Conservation (phyloP, 768 basidiomycete species). For the Naganishia kalamii region DNA sequence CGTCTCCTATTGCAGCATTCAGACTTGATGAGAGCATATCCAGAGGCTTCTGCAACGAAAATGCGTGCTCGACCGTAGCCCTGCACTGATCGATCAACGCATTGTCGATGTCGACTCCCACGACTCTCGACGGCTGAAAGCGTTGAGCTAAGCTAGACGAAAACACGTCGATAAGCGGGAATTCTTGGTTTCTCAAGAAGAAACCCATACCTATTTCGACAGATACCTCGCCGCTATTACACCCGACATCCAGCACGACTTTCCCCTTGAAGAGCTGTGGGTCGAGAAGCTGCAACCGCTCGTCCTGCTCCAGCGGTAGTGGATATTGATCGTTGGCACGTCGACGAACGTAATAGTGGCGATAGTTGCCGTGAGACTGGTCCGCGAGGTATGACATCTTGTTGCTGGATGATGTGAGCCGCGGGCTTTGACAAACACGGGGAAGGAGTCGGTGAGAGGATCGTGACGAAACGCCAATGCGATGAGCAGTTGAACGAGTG, state of each 20-base stretch:
- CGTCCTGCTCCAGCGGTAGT: conserved; percentile 16
- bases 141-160: conserved; percentile 18
- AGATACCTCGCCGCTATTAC: conserved; percentile 24
- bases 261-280: conserved; percentile 4
- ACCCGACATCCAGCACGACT: conserved; percentile 24
- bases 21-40: background rate
- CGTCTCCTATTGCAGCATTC: background rate
- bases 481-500: no score
- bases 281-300: conserved; percentile 14
- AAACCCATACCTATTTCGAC: conserved; percentile 24
- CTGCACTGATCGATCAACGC: conserved; percentile 53
- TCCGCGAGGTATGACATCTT: conserved; percentile 19
- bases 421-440: no score
- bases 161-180: background rate
- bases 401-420: background rate
- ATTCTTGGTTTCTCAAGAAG: background rate
- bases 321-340: conserved; percentile 17
- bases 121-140: conserved; percentile 9
- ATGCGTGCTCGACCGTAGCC: conserved; percentile 18
- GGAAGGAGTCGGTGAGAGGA: no score
- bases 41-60: conserved; percentile 16
- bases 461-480: no score
- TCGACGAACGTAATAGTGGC: conserved; percentile 22
- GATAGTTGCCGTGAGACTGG: conserved; percentile 25
- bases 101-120: conserved; percentile 49